phyloP scores from a whole-genome alignment of 2,329 filamentous ascomycete genomes.

The Magnaporthiopsis rhizophila region DNA sequence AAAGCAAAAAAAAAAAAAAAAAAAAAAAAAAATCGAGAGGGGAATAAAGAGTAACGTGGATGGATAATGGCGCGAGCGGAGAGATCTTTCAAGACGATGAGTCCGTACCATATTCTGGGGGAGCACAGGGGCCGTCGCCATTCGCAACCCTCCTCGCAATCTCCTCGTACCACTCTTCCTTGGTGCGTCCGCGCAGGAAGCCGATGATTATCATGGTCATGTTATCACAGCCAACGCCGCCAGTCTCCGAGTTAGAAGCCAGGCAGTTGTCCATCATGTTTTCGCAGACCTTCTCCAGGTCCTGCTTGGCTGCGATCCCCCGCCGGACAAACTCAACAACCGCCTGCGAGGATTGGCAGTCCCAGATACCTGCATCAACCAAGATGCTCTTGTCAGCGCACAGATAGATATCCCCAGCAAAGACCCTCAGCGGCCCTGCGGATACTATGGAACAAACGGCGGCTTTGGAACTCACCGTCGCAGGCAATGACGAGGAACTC shows the following conservation, averaged over 20 bases:
- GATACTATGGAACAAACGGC: background rate
- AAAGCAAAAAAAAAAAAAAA: background rate
- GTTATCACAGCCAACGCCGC: constrained; percentile 97
- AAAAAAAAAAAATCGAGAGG: background rate
- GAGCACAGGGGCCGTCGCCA: constrained; percentile 95
- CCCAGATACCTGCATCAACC: constrained; percentile 76
- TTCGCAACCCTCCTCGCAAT: constrained; percentile 89
- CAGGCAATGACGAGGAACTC: constrained; percentile 92
- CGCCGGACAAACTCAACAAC: constrained; percentile 95
- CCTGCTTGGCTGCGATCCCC: constrained; percentile 93
- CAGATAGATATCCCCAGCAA: background rate
- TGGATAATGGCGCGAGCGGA: constrained; percentile 1
- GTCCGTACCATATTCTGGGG: constrained; percentile 97
- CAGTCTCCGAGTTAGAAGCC: constrained; percentile 94
- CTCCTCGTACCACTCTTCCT: constrained; percentile 98
- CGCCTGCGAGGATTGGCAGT: constrained; percentile 96
- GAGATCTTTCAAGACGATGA: constrained; percentile 23
- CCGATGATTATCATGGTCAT: constrained; percentile 97
- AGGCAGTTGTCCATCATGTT: constrained; percentile 99
- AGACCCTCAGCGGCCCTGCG: background rate
- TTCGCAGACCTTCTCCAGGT: constrained; percentile 90
- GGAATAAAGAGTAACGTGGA: background rate
- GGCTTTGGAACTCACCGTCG: constrained; percentile 57
- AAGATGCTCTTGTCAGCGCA: constrained; percentile 3
- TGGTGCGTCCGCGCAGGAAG: constrained; percentile 81